Evolutionary conservation across 2,329 filamentous ascomycete species (phyloP).

Genomic region (Lecanicillium sp.): DNA sequence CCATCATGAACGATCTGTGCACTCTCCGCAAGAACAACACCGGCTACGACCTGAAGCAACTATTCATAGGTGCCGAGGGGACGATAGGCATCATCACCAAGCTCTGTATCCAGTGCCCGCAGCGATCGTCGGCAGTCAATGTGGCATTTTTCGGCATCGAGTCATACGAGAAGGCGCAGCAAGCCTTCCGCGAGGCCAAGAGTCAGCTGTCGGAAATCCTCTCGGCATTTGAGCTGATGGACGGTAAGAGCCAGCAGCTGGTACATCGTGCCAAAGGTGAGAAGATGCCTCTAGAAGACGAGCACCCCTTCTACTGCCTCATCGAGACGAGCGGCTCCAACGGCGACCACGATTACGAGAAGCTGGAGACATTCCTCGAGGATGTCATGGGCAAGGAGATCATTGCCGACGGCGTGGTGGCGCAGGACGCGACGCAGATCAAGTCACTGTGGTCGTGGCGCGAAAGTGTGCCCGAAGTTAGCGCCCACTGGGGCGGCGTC

Average conservation of each 20-base stretch:
- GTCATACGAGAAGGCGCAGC: conserved; percentile 82
- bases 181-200: conserved; percentile 85
- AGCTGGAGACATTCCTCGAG: conserved; percentile 85
- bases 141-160: conserved; percentile 91
- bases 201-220: conserved; percentile 87
- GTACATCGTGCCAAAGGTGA: conserved; percentile 69
- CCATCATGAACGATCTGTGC: conserved; percentile 80
- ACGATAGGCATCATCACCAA: conserved; percentile 93
- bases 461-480: conserved; percentile 84
- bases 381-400: conserved; percentile 85
- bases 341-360: conserved; percentile 85
- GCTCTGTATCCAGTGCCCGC: conserved; percentile 83
- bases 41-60: conserved; percentile 92
- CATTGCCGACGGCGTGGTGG: conserved; percentile 82
- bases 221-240: conserved; percentile 97
- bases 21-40: conserved; percentile 97
- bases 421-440: conserved; percentile 88
- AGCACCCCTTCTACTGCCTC: conserved; percentile 91
- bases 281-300: conserved; percentile 72
- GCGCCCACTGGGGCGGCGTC: conserved; percentile 86
- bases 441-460: conserved; percentile 84
- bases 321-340: conserved; percentile 96
- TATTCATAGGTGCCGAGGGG: conserved; percentile 93
- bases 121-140: conserved; percentile 80
- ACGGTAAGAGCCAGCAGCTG: conserved; percentile 71